Evolutionary conservation across 345 rosid genomes (phyloP), one percentile per base, ranked within the genome.

Genomic region (Xanthoceras sorbifolium): DNA sequence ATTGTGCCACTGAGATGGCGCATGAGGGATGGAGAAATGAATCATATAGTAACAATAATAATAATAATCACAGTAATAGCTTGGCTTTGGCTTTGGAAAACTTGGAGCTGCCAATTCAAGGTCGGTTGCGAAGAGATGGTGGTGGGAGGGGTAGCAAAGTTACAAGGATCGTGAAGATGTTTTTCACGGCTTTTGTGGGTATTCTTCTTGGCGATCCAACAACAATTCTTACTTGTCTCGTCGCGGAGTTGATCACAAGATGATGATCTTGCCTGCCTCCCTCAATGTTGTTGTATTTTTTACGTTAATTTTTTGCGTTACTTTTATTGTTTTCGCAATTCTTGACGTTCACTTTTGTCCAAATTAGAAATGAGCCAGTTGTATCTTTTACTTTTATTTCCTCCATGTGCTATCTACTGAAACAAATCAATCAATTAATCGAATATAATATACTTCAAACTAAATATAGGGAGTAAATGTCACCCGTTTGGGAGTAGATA

Each of bases 121-220:
- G 64, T 9, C 23, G 44, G 3, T 38, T n/a, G 38, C 54, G 23
- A 0, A 14, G 22, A 4, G 29, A 64, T 9, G 46, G 9, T 36
- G 26, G 64, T 15, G 26, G 70, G 48, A 52, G 52, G 6, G 55
- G 72, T 3, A 10, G 2, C 64, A 75, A 67, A 26, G 38, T 52
- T 34, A 22, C 1, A 34, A 75, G 32, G 71, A 23, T 75, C 0
- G 50, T 75, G 61, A 75, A 52, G 34, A 9, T 64, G 28, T 57
- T 75, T 26, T 17, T 75, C 17, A 23, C 9, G 26, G 54, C 71
- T 18, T 1, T 75, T 12, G 71, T 26, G 0, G 40, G 62, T 15
- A 64, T 75, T 31, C 62, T 65, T 20, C 52, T 65, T 0, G 71
- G 77, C 23, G 77, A 75, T 22, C 71, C 77, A n/a, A 72, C 76